Evolutionary conservation across 768 basidiomycete genomes (phyloP).

Genomic region (Termitomyces sp.): DNA sequence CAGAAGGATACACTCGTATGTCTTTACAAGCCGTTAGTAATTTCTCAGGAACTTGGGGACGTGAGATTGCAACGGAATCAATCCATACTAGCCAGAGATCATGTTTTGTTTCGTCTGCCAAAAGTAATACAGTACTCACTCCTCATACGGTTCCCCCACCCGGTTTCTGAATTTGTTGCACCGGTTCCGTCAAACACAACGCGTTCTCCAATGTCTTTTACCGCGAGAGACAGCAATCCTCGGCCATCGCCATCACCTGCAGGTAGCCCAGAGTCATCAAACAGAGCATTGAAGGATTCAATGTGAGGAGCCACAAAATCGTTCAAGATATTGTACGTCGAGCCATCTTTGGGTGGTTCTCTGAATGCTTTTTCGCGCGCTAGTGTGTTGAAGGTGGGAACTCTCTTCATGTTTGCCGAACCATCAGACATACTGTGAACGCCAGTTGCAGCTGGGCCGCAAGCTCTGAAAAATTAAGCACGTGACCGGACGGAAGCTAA

Average conservation of each 20-base stretch:
- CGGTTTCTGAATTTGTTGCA: constrained; percentile 44
- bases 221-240: constrained; percentile 71
- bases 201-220: constrained; percentile 84
- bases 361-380: constrained; percentile 73
- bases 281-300: constrained; percentile 94
- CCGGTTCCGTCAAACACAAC: constrained; percentile 87
- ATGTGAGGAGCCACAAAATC: constrained; percentile 93
- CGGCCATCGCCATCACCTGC: constrained; percentile 68
- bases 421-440: constrained; percentile 47
- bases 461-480: constrained; percentile 24
- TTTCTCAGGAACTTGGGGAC: constrained; percentile 84
- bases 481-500: constrained; percentile 19
- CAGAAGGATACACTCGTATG: constrained; percentile 79
- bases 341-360: constrained; percentile 62
- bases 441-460: not conserved
- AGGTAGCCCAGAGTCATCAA: constrained; percentile 85
- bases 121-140: constrained; percentile 44
- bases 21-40: constrained; percentile 55
- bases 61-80: constrained; percentile 73
- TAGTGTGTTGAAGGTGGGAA: constrained; percentile 75
- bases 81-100: constrained; percentile 70
- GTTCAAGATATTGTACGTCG: constrained; percentile 77
- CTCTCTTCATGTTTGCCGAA: constrained; percentile 28
- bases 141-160: constrained; percentile 81
- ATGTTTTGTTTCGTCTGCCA: not conserved